Base-by-base conservation (phyloP, 2,329 filamentous ascomycete genomes). In the Didymella pinodella region DNA sequence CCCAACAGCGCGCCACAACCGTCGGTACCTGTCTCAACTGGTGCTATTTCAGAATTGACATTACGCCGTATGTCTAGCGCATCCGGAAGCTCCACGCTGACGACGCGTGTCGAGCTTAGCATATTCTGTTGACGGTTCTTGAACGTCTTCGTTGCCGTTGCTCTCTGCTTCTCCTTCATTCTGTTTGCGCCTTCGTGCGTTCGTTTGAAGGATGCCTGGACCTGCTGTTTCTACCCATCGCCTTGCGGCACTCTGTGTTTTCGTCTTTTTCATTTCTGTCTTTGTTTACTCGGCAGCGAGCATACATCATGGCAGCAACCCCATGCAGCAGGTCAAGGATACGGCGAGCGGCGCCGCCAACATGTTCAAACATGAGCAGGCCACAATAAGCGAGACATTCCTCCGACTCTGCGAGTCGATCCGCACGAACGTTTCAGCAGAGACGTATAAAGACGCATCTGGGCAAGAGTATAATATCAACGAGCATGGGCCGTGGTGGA, bases 401-500 rank as follows among this genome's bases (percentile, higher is more conserved):
- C 41, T 53, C 3, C 43, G 34, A 3, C 57, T 67, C 2, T 65
- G 59, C 43, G 59, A 64, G 14, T 46, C 59, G n/a, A 60, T 67
- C 36, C 43, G 50, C 12, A 52, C 59, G n/a, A 60, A 64, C 7
- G 48, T 65, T 18, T 48, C 51, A 31, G 54, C 57, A 20, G 45
- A 31, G 16, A 47, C 48, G 3, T 67, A 67, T 44, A 65, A 45
- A 11, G 63, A 65, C 18, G 43, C 56, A 10, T 50, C 43, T 8
- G 63, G 61, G 16, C 59, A 56, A 34, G 48, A 48, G 45, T 59
- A 57, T 31, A 57, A 59, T 25, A 56, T 63, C 38, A 60, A 65
- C n/a, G 51, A 63, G 26, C 49, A 65, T 38, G 63, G 48, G 10
- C 62, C 66, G 41, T 64, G 53, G 53, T 76, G 72, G 72, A 65